phyloP scores from a whole-genome alignment of 441 rosid genomes.

The Biscutella laevigata region DNA sequence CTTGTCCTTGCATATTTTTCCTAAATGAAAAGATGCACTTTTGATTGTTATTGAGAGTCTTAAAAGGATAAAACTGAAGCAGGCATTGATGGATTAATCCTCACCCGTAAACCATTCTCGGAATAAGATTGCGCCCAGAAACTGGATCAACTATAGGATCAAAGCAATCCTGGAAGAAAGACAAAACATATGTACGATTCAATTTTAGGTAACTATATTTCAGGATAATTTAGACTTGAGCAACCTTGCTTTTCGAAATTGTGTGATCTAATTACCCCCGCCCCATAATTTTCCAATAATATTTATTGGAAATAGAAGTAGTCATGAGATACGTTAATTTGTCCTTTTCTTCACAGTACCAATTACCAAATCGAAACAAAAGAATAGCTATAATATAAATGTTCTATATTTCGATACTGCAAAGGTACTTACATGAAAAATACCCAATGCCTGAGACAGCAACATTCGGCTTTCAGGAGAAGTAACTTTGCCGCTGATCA shows the following conservation, averaged over 20 bases:
- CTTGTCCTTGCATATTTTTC: slow-evolving; percentile 46
- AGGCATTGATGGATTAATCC: slow-evolving; percentile 16
- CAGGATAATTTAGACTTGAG: background rate
- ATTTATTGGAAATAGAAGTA: background rate
- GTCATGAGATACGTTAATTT: background rate
- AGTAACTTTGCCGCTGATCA: slow-evolving; percentile 69
- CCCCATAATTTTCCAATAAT: background rate
- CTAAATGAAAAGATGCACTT: slow-evolving; percentile 10
- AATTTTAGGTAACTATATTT: background rate
- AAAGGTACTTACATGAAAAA: slow-evolving; percentile 64
- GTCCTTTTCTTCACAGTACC: background rate
- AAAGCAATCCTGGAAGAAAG: slow-evolving; percentile 72
- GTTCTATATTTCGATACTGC: background rate
- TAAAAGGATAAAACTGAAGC: background rate
- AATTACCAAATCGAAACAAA: slow-evolving; percentile 2
- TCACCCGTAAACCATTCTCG: slow-evolving; percentile 92
- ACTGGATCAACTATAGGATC: slow-evolving; percentile 72
- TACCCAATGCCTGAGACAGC: slow-evolving; percentile 73
- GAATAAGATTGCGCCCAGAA: slow-evolving; percentile 80
- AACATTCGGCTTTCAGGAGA: slow-evolving; percentile 51
- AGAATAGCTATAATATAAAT: background rate
- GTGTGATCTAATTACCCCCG: background rate
- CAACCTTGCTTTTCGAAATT: background rate
- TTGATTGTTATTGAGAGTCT: slow-evolving; percentile 2
- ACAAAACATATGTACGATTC: background rate